Base-by-base conservation (phyloP, 176 grass and related monocot species). In the Hsuehochloa calcarea region DNA sequence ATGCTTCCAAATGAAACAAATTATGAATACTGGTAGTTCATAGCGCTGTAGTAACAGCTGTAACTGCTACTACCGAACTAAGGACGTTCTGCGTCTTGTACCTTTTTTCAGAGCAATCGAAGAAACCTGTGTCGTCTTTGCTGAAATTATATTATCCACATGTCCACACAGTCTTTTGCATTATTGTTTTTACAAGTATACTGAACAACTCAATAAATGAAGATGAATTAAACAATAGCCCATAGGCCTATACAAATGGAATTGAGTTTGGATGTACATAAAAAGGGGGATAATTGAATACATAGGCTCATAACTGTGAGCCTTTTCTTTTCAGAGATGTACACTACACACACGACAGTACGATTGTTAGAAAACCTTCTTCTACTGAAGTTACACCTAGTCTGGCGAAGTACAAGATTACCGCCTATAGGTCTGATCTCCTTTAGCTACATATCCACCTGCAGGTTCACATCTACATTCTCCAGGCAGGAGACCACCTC, bases 401-500 rank as follows among this genome's bases (percentile, higher is more conserved):
- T 62, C 41, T 63, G 37, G 8, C 45, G 5, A 83, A 91, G 26
- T 69, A 56, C 75, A 87, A 62, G 14, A 62, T 64, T 83, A 51
- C 60, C 25, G 80, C 20, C 61, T 70, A 80, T 20, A 56, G 27
- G 22, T 63, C 4, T 82, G 9, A 34, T 83, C 41, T 65, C 27
- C 60, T 87, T 80, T 68, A 63, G 75, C 67, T 90, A 90, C 8
- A 7, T 60, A 25, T 75, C 68, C 60, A 68, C 22, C 51, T 88
- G 86, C 40, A 79, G 66, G 79, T 61, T 39, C 10, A 46, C 86
- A 74, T 79, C 72, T 81, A 77, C 44, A 59, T 59, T 91, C 4
- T 91, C 79, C 62, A 95, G 88, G 88, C 90, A 93, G 72, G 27
- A 73, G 43, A 90, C 83, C n/a, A 95, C 88, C 34, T 95, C 90